Evolutionary conservation across 83 land plant genomes (phyloP).

Genomic region (Picea abies): DNA sequence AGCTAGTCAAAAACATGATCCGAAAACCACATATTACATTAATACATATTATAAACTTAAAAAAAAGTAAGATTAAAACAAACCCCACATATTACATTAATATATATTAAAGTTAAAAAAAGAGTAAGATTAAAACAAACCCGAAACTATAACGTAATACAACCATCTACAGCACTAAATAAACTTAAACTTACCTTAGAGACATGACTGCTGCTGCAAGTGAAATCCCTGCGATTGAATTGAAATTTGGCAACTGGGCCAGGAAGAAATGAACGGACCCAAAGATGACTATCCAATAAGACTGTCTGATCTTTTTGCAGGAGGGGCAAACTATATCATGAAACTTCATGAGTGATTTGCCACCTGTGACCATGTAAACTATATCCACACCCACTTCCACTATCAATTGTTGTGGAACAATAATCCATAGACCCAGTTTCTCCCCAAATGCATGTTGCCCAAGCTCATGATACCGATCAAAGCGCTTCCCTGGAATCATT

Average conservation of each 20-base stretch:
- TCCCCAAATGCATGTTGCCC: constrained; percentile 80
- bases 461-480: constrained; percentile 80
- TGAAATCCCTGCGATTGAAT: constrained; percentile 61
- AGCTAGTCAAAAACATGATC: too few relatives aligned
- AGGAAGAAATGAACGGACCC: constrained; percentile 65
- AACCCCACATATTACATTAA: not conserved
- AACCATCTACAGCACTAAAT: not conserved
- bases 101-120: not conserved
- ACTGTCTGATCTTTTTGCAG: constrained; percentile 25
- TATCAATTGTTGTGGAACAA: constrained; percentile 79
- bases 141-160: not conserved
- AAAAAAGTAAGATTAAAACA: too few relatives aligned
- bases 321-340: constrained; percentile 40
- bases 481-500: constrained; percentile 73
- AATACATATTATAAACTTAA: too few relatives aligned
- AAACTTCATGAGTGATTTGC: constrained; percentile 48
- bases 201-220: constrained; percentile 75
- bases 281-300: constrained; percentile 67
- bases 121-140: not conserved
- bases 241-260: constrained; percentile 68
- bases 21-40: too few relatives aligned
- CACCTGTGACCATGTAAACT: constrained; percentile 83
- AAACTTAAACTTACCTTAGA: constrained; percentile 38
- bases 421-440: constrained; percentile 74
- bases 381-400: constrained; percentile 77